Evolutionary conservation across 257 asterid genomes (phyloP), one percentile per base, ranked within the genome.

Genomic region (Nemophila menziesii): DNA sequence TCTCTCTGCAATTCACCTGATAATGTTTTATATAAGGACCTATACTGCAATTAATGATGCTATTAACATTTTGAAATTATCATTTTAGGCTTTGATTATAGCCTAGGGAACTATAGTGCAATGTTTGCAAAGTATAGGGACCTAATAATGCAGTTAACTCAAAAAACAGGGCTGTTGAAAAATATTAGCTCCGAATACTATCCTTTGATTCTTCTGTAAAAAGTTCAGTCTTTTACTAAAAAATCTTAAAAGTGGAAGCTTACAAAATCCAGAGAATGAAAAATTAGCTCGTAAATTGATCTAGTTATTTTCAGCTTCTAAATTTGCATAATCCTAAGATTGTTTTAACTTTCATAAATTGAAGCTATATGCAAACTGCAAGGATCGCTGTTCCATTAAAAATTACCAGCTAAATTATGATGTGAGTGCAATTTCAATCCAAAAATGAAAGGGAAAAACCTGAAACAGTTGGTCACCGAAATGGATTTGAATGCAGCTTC

Each of bases 401-500:
- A 29, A 13, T 29, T 29, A 7, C 12, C 29, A 24, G 16, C 44
- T 14, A 21, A 5, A 34, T 6, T 18, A 9, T 12, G 22, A 11
- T n/a, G 16, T 41, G 46, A 4, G 13, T 0, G 19, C n/a, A 23
- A 11, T 12, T 0, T 12, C 13, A 16, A 40, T 8, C 10, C 8
- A 40, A 43, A 52, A 27, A 8, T 16, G 10, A 44, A 40, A 11
- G 1, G 15, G 24, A 21, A 20, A 20, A 63, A 79, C 97, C 97
- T 87, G 97, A 58, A 82, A 83, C 3, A 73, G 77, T 2, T 48
- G 45, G 33, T 82, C 97, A 8, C 61, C 8, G 84, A 70, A 26
- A 83, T 82, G 26, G 72, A 23, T 39, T 67, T 44, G 72, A 82
- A 82, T 5, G 95, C 95, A 2, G 67, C 74, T 64, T 87, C 95